Percentiles rank a stretch among this genome's conserved stretches.
Conservation (phyloP, 2,329 filamentous ascomycete species). For the Metarhizium guizhouense region DNA sequence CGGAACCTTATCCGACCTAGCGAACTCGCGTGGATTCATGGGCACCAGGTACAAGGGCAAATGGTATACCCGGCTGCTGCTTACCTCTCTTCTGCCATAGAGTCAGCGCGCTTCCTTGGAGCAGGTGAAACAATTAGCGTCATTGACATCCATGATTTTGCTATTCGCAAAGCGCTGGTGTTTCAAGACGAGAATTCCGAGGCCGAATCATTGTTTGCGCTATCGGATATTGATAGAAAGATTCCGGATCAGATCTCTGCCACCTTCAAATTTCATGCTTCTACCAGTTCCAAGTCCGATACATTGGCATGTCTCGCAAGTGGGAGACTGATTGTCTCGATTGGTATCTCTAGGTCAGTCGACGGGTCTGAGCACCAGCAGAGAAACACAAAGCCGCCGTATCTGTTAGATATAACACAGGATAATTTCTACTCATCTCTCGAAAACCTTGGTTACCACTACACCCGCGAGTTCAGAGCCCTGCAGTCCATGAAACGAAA, state of each 20-base stretch:
- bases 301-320: no score
- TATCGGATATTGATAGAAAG: neutral
- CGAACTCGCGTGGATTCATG: conserved; percentile 13
- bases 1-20: no score
- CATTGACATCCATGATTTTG: neutral
- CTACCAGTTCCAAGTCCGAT: neutral
- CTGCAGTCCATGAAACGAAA: neutral
- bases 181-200: neutral
- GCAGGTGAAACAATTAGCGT: neutral
- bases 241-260: neutral
- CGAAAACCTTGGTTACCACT: neutral
- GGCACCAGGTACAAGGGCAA: conserved; percentile 8
- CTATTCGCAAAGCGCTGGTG: neutral
- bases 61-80: neutral
- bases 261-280: neutral
- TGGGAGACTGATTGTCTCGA: no score
- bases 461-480: neutral
- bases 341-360: no score
- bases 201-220: neutral
- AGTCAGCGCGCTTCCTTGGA: neutral
- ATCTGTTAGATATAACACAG: no score
- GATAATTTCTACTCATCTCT: no score
- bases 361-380: no score
- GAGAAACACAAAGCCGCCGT: no score
- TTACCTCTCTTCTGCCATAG: neutral